Evolutionary conservation across 176 grass and related monocot genomes (phyloP).

Genomic region (Chrysopogon serrulatus): DNA sequence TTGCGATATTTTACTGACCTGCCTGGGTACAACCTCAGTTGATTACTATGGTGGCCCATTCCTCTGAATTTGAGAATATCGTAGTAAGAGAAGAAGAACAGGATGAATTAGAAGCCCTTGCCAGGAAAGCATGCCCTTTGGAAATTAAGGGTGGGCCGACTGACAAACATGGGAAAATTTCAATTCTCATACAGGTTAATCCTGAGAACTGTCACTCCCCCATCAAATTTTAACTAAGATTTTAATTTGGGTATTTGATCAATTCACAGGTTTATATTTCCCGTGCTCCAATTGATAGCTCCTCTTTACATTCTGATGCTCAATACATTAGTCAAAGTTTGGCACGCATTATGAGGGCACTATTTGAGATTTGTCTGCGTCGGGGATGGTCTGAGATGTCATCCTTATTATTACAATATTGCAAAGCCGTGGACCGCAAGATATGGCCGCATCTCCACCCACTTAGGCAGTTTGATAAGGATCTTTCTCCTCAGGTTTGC

Average conservation of each 20-base stretch:
- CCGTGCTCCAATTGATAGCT: conserved; percentile 83
- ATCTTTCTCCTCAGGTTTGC: conserved; percentile 71
- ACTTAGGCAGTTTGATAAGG: conserved; percentile 85
- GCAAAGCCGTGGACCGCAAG: conserved; percentile 84
- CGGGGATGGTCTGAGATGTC: conserved; percentile 93
- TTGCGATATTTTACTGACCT: conserved; percentile 12
- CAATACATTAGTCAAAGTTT: conserved; percentile 95
- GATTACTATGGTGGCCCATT: conserved; percentile 97
- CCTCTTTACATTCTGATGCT: conserved; percentile 95
- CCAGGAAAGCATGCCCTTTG: conserved; percentile 62
- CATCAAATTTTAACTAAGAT: conserved; percentile 8
- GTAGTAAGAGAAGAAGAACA: conserved; percentile 97
- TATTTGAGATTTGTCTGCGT: conserved; percentile 94
- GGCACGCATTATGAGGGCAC: conserved; percentile 92
- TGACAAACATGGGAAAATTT: conserved; percentile 94
- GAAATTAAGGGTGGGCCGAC: conserved; percentile 92
- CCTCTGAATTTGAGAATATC: conserved; percentile 98
- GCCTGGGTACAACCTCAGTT: conserved; percentile 49
- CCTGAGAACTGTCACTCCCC: conserved; percentile 1
- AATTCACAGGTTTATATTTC: conserved; percentile 83
- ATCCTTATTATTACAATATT: conserved; percentile 80
- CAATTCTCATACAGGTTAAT: conserved; percentile 97
- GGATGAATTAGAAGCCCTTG: conserved; percentile 81
- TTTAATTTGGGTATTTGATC: conserved; percentile 18
- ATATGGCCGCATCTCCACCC: conserved; percentile 95